Evolutionary conservation across 768 basidiomycete genomes (phyloP).

Genomic region (Pulveroboletus ravenelii): DNA sequence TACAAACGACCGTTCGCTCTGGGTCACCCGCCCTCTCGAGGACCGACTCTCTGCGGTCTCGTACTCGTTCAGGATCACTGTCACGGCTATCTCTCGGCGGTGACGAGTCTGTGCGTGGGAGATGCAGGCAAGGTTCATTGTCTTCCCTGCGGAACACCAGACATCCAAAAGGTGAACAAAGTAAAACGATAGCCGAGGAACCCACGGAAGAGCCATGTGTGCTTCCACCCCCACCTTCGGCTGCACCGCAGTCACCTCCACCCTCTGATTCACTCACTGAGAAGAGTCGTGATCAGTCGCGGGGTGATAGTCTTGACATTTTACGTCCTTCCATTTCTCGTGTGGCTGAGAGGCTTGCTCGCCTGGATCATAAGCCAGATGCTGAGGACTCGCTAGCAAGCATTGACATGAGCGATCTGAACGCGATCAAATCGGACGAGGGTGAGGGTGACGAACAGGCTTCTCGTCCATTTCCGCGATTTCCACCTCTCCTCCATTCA

Average conservation of each 20-base stretch:
- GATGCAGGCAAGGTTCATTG: slow-evolving; percentile 25
- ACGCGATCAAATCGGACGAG: slow-evolving; percentile 25
- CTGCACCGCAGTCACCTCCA: slow-evolving; percentile 1
- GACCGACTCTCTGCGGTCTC: slow-evolving; percentile 15
- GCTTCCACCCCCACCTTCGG: background rate
- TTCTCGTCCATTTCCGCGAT: slow-evolving; percentile 26
- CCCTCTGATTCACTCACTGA: slow-evolving; percentile 5
- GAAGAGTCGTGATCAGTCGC: slow-evolving; percentile 5
- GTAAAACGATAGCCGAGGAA: slow-evolving; percentile 19
- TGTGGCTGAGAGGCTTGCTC: slow-evolving; percentile 1
- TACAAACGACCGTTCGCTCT: slow-evolving; percentile 19
- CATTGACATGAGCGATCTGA: slow-evolving; percentile 32
- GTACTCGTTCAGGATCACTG: slow-evolving; percentile 14
- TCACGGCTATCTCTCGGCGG: slow-evolving; percentile 16
- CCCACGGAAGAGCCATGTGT: background rate
- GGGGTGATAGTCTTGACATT: slow-evolving; percentile 20
- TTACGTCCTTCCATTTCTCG: slow-evolving; percentile 17
- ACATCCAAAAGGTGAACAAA: slow-evolving; percentile 7
- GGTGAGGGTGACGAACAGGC: slow-evolving; percentile 21
- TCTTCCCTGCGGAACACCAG: slow-evolving; percentile 27
- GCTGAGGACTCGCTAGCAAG: slow-evolving; percentile 26
- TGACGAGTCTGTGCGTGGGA: slow-evolving; percentile 10
- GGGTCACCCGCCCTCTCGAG: slow-evolving; percentile 23
- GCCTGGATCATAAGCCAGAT: slow-evolving; percentile 1
- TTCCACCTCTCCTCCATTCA: slow-evolving; percentile 21